These are phyloP conservation scores for Eucalyptus albens DNA, from an alignment of 345 rosid genomes.

Conservation along the genomic window DNA sequence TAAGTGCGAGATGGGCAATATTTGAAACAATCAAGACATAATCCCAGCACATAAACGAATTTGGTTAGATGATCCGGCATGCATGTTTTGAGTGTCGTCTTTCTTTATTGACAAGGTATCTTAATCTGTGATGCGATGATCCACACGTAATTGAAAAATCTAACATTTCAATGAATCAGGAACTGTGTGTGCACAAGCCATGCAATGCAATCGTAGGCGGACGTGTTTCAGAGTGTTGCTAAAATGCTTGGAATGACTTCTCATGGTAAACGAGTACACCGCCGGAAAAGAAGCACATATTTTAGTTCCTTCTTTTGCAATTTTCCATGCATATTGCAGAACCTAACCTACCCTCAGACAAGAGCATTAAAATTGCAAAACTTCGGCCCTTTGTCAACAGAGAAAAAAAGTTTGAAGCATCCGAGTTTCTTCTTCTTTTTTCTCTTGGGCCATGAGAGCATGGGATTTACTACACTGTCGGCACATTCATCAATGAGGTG, in stretches of 20 bases:
- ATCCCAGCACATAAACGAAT: background rate
- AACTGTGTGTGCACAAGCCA: background rate
- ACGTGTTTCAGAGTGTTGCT: background rate
- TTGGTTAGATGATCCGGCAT: background rate
- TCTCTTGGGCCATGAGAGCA: background rate
- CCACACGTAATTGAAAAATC: background rate
- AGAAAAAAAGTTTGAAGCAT: background rate
- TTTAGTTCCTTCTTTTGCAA: background rate
- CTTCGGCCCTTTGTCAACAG: background rate
- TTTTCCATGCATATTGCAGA: background rate
- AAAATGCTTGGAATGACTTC: background rate
- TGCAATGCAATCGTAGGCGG: background rate
- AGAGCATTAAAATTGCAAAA: background rate
- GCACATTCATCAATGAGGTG: background rate
- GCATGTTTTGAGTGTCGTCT: background rate
- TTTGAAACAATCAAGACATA: background rate
- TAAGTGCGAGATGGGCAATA: background rate
- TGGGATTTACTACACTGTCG: background rate
- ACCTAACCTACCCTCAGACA: background rate
- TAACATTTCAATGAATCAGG: background rate
- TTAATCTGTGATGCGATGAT: background rate
- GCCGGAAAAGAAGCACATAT: background rate
- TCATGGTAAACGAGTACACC: too few relatives aligned
- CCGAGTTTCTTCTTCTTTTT: background rate
- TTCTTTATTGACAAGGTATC: background rate